Evolutionary conservation across 1,284 basidiomycete species (phyloP).

Genomic region (Moesziomyces sp.): DNA sequence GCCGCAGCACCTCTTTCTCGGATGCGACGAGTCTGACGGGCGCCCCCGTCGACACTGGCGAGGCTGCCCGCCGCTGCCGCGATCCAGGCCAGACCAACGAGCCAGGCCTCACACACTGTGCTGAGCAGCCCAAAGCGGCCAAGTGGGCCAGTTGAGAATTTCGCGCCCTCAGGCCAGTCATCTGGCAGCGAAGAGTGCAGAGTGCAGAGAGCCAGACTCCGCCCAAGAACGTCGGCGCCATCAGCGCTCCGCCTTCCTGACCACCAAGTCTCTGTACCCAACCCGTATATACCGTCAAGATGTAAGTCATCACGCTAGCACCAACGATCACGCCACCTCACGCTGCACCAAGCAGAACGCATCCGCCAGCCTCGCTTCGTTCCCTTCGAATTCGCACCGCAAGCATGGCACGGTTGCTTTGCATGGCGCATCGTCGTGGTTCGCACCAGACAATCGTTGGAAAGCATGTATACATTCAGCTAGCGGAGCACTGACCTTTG

Average conservation of each 20-base stretch:
- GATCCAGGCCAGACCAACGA: background rate
- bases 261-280: constrained; percentile 48
- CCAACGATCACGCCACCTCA: background rate
- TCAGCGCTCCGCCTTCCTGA: constrained; percentile 24
- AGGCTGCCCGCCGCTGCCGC: background rate
- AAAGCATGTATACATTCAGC: too few relatives aligned
- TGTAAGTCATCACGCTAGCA: constrained; percentile 30
- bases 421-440: too few relatives aligned
- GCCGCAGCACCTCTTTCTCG: constrained; percentile 34
- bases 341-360: background rate
- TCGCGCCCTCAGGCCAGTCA: background rate
- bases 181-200: constrained; percentile 5
- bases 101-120: too few relatives aligned
- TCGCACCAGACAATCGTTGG: too few relatives aligned
- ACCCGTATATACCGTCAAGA: constrained; percentile 50
- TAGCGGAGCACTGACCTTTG: constrained; percentile 8
- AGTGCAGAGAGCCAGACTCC: background rate
- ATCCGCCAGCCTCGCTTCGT: background rate
- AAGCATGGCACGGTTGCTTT: too few relatives aligned
- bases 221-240: constrained; percentile 35
- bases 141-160: background rate
- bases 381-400: too few relatives aligned
- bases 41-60: background rate
- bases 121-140: background rate
- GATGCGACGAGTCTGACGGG: background rate